phyloP scores from a whole-genome alignment of 371 early-diverging fungal species.

The Actinomortierella wolfii region DNA sequence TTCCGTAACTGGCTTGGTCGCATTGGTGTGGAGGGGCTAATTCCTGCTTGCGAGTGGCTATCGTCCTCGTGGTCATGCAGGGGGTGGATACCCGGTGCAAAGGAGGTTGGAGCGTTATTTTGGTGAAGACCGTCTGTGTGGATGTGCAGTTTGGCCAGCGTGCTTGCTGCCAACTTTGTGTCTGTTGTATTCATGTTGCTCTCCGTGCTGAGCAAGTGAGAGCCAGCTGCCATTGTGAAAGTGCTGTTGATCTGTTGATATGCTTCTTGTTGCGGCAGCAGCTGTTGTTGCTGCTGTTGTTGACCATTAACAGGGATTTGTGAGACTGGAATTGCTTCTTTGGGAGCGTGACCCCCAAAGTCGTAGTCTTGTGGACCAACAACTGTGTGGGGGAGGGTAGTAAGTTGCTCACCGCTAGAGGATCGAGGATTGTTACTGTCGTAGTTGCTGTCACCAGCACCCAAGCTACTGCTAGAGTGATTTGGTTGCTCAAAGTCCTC shows the following conservation, averaged over 20 bases:
- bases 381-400: not conserved
- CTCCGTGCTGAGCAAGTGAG: not conserved
- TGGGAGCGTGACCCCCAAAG: too few species aligned
- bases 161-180: not conserved
- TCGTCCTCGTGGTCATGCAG: slow-evolving; percentile 4
- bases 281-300: too few species aligned
- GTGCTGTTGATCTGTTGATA: not conserved
- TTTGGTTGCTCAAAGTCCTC: too few species aligned
- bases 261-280: too few species aligned
- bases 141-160: not conserved
- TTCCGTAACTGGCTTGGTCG: slow-evolving; percentile 35
- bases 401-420: slow-evolving; percentile 6
- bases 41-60: not conserved
- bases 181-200: too few species aligned
- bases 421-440: not conserved
- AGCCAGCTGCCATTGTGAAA: not conserved
- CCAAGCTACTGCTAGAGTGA: too few species aligned
- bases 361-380: too few species aligned
- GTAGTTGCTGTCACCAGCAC: too few species aligned
- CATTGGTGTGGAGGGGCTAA: slow-evolving; percentile 11
- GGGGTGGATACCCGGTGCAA: not conserved
- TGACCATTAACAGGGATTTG: too few species aligned
- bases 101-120: not conserved
- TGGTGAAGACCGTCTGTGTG: not conserved
- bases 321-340: too few species aligned